Conservation (phyloP, 1,284 basidiomycete genomes). For the Sporisorium scitamineum region DNA sequence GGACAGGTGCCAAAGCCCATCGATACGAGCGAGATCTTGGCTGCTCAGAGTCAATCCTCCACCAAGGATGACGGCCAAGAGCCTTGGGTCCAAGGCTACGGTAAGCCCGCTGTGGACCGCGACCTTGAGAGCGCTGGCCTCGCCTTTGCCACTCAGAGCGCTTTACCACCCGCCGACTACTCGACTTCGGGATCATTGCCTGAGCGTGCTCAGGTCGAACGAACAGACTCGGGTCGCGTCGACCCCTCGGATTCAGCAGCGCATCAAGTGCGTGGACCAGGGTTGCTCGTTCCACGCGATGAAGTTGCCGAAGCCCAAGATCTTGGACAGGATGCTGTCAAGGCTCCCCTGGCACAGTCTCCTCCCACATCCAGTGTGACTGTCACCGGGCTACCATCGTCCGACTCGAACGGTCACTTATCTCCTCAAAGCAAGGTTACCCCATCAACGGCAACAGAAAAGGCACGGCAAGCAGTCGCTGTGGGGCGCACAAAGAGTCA, state of each 20-base stretch:
- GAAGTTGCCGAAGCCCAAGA: conserved; percentile 49
- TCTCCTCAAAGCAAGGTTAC: not conserved
- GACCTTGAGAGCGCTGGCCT: conserved; percentile 22
- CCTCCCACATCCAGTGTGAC: conserved; percentile 6
- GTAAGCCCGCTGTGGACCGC: conserved; percentile 23
- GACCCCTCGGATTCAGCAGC: conserved; percentile 52
- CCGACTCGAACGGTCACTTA: conserved; percentile 15
- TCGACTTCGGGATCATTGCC: conserved; percentile 32
- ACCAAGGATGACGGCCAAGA: conserved; percentile 23
- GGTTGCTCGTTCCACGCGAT: conserved; percentile 50
- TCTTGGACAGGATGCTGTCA: conserved; percentile 34
- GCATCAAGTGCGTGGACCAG: conserved; percentile 49
- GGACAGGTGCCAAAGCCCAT: conserved; percentile 41
- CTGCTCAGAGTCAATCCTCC: conserved; percentile 13
- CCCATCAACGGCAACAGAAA: conserved; percentile 16
- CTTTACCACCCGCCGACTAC: conserved; percentile 31
- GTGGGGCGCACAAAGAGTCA: conserved; percentile 55
- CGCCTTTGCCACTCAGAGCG: not conserved
- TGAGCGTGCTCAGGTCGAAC: conserved; percentile 45
- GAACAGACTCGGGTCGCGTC: conserved; percentile 52
- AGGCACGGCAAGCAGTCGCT: conserved; percentile 47
- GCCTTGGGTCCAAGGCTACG: conserved; percentile 49
- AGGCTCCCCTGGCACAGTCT: conserved; percentile 27
- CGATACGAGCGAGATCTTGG: conserved; percentile 39
- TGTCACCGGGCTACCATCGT: not conserved